Evolutionary conservation across 495 filamentous ascomycete species (phyloP), one percentile per base, ranked within the genome.

Genomic region (Immersiella caudata): DNA sequence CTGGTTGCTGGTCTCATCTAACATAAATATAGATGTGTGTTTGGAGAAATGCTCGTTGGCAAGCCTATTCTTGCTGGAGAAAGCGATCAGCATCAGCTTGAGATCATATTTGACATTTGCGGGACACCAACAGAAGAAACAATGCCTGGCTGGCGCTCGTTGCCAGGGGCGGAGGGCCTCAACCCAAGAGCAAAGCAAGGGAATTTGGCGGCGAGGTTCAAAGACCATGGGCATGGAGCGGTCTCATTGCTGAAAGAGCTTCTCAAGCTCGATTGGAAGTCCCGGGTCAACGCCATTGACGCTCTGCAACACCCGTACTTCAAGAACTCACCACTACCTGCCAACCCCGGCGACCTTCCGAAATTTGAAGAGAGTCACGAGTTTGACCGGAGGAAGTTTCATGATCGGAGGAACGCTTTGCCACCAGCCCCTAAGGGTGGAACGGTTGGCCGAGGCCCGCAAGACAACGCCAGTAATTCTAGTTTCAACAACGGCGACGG

Each of bases 41-140:
- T 99, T 76, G 95, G 93, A 33, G 95, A 99, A 78, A 99, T 99
- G 95, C 91, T 98, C 67, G 89, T 92, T 70, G 88, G 93, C 59
- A 96, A 93, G 74, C 95, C 95, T 0, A 97, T 99, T 56, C 85
- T 99, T 25, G 87, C 92, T 2, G 95, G 95, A 4, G 92, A 87
- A 63, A 96, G 90, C 73, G 95, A 99, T 74, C 78, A 86, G 6
- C 91, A 98, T 73, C 95, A 99, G 78, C 87, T 93, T 50, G 88
- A 95, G 14, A 86, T 94, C 57, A 97, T 98, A 62, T 99, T 97
- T 72, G 89, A 90, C 63, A 86, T 99, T n/a, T 91, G 97, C 63
- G 95, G 95, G 18, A 90, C 92, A 25, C 95, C 95, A 9, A 97
- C 85, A 14, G 92, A 96, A 24, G 88, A 94, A 35, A 95, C 84